Conservation (phyloP, 2,329 filamentous ascomycete genomes). For the Stemphylium vesicarium region DNA sequence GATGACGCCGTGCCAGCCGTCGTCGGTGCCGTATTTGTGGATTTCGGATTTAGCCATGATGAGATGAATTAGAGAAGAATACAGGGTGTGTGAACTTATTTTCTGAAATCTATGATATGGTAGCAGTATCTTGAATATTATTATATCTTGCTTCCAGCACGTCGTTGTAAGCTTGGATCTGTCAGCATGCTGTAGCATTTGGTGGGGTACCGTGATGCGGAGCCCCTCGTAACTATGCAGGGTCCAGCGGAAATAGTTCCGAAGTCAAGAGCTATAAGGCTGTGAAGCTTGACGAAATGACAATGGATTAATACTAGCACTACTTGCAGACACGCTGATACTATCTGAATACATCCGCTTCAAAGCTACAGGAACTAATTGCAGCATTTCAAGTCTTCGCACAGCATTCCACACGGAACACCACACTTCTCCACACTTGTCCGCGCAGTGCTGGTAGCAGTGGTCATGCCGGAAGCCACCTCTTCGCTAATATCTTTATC, state of each 20-base stretch:
- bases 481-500: slow-evolving; percentile 1
- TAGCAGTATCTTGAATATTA: neutral
- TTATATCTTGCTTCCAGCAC: too few relatives aligned
- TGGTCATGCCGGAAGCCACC: slow-evolving; percentile 9
- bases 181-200: neutral
- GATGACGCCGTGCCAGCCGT: slow-evolving; percentile 61
- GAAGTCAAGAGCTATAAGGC: neutral
- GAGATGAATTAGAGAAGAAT: neutral
- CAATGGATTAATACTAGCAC: neutral
- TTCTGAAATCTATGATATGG: neutral
- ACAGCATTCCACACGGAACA: slow-evolving; percentile 59
- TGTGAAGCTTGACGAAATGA: neutral
- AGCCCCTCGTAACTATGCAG: slow-evolving; percentile 12
- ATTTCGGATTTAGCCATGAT: slow-evolving; percentile 27
- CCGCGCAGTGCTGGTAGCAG: slow-evolving; percentile 26
- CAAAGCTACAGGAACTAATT: slow-evolving; percentile 8
- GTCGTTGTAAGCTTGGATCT: neutral
- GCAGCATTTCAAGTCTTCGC: slow-evolving; percentile 59
- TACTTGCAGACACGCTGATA: neutral
- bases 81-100: neutral
- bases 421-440: slow-evolving; percentile 54
- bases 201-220: slow-evolving; percentile 10
- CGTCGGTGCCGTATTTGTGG: slow-evolving; percentile 50
- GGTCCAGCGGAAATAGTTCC: slow-evolving; percentile 8
- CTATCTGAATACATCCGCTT: neutral